Conservation (phyloP, 2,329 filamentous ascomycete species). For the Torrubiella hemipterigena region DNA sequence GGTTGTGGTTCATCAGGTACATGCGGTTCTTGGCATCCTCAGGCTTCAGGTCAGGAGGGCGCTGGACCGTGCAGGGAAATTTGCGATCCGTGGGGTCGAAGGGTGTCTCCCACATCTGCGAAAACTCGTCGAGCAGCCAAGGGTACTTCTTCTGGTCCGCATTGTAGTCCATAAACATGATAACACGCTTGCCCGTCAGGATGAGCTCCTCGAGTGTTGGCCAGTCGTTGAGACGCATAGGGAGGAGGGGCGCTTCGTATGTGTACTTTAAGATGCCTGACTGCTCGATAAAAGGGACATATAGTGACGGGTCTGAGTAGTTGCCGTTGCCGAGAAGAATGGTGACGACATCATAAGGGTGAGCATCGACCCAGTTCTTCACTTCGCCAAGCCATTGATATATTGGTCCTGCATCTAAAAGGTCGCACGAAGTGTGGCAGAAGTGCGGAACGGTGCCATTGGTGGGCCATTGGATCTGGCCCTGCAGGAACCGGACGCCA, state of each 20-base stretch:
- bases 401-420: constrained; percentile 72
- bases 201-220: constrained; percentile 73
- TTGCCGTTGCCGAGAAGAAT: constrained; percentile 78
- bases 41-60: constrained; percentile 53
- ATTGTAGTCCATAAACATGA: constrained; percentile 77
- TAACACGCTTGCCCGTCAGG: constrained; percentile 53
- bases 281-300: constrained; percentile 54
- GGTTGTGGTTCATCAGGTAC: constrained; percentile 84
- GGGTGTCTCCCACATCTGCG: constrained; percentile 81
- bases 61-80: constrained; percentile 71
- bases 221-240: constrained; percentile 67
- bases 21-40: constrained; percentile 48
- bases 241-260: constrained; percentile 59
- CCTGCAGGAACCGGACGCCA: constrained; percentile 54
- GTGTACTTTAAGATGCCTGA: constrained; percentile 62
- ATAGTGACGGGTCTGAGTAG: constrained; percentile 52
- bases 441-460: constrained; percentile 50
- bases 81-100: constrained; percentile 54
- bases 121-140: constrained; percentile 80
- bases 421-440: constrained; percentile 74
- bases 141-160: constrained; percentile 69
- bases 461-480: constrained; percentile 46
- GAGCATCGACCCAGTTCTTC: constrained; percentile 55
- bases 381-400: constrained; percentile 61
- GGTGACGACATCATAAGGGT: constrained; percentile 82